These are phyloP conservation scores for Kitagawia praeruptora DNA, from an alignment of 129 eudicot species.

Conservation along the genomic window DNA sequence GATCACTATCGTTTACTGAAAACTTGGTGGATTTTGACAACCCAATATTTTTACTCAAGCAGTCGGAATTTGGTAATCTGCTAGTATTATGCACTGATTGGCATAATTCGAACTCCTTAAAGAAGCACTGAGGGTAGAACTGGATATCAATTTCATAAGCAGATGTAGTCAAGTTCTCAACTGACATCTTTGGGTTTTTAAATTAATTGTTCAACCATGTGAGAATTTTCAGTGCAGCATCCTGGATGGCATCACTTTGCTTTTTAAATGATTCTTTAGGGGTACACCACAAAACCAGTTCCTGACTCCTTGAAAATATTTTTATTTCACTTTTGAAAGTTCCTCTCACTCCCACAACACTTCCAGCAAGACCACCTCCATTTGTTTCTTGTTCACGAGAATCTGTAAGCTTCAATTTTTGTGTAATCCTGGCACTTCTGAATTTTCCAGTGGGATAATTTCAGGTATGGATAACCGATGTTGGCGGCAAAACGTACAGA, in stretches of 20 bases:
- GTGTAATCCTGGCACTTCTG: slow-evolving; percentile 25
- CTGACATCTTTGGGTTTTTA: slow-evolving; percentile 25
- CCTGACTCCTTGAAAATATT: slow-evolving; percentile 50
- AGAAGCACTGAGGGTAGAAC: slow-evolving; percentile 32
- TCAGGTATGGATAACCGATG: slow-evolving; percentile 69
- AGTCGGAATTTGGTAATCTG: slow-evolving; percentile 7
- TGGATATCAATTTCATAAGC: slow-evolving; percentile 42
- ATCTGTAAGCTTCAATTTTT: slow-evolving; percentile 23
- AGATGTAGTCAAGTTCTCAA: slow-evolving; percentile 29
- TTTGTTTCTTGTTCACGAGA: slow-evolving; percentile 21
- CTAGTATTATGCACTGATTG: slow-evolving; percentile 24
- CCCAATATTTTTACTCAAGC: slow-evolving; percentile 10
- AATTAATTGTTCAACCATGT: slow-evolving; percentile 54
- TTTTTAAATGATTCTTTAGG: slow-evolving; percentile 59
- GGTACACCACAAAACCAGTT: slow-evolving; percentile 43
- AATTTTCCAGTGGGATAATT: slow-evolving; percentile 21
- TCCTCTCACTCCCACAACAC: slow-evolving; percentile 22
- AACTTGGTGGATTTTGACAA: slow-evolving; percentile 5
- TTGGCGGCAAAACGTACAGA: slow-evolving; percentile 67
- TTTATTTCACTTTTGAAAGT: slow-evolving; percentile 56
- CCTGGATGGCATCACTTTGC: slow-evolving; percentile 73
- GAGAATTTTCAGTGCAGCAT: slow-evolving; percentile 47
- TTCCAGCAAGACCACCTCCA: slow-evolving; percentile 14
- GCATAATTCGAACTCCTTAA: slow-evolving; percentile 37
- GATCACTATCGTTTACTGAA: slow-evolving; percentile 34